Evolutionary conservation across 2,329 filamentous ascomycete species (phyloP).

Genomic region (Epichloe sylvatica): DNA sequence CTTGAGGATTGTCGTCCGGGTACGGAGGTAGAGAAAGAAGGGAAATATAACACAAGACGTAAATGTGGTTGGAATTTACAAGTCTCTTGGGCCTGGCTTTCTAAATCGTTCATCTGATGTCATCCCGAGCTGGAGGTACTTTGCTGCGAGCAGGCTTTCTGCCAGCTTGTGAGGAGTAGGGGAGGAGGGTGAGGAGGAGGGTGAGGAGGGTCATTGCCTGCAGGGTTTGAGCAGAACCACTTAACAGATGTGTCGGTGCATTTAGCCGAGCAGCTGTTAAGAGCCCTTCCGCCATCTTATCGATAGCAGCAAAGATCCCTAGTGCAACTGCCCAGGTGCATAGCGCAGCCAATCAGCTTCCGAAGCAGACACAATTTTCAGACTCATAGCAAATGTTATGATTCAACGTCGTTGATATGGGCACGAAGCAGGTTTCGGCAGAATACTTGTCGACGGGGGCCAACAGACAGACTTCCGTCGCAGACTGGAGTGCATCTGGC

Average conservation of each 20-base stretch:
- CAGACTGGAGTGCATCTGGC: slow-evolving; percentile 69
- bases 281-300: not conserved
- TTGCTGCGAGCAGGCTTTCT: not conserved
- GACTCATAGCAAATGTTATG: slow-evolving; percentile 13
- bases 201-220: not conserved
- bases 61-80: not conserved
- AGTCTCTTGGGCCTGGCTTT: not conserved
- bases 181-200: not conserved
- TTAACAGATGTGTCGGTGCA: not conserved
- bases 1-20: not conserved
- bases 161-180: not conserved
- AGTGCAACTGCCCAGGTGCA: not conserved
- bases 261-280: not conserved
- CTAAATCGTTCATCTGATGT: not conserved
- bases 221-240: not conserved
- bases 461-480: slow-evolving; percentile 77
- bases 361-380: slow-evolving; percentile 21
- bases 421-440: slow-evolving; percentile 20
- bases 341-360: slow-evolving; percentile 22
- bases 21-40: not conserved
- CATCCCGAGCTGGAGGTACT: not conserved
- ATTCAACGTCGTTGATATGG: slow-evolving; percentile 13
- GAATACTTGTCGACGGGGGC: slow-evolving; percentile 63
- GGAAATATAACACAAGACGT: not conserved
- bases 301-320: not conserved